A percentile compares a stretch with the other conserved stretches of the same genome.
phyloP scores from a whole-genome alignment of 352 stramenopile species.

The Pythium aristosporum region DNA sequence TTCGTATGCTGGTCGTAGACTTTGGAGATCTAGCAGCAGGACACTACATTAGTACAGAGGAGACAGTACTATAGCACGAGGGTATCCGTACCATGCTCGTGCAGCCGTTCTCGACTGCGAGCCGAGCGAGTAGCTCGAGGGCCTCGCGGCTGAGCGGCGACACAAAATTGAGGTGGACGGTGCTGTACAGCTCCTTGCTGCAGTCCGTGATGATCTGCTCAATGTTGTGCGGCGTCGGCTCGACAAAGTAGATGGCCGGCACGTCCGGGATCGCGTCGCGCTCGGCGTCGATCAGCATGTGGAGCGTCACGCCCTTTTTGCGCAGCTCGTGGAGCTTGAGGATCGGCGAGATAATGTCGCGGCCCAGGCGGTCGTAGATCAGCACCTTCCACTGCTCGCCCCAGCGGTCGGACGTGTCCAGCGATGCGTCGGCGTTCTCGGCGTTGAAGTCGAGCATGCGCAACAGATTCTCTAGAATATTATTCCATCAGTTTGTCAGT shows the following conservation, averaged over 20 bases:
- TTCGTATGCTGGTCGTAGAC: constrained; percentile 98
- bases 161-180: constrained; percentile 94
- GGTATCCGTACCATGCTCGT: constrained; percentile 60
- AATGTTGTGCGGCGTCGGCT: constrained; percentile 94
- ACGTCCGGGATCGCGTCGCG: constrained; percentile 97
- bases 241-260: constrained; percentile 97
- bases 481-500: not conserved
- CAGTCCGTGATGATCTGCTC: constrained; percentile 94
- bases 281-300: constrained; percentile 94
- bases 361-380: constrained; percentile 96
- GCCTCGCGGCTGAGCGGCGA: constrained; percentile 85
- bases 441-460: constrained; percentile 87
- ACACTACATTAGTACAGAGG: not conserved
- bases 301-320: constrained; percentile 96
- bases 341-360: constrained; percentile 97
- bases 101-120: constrained; percentile 72
- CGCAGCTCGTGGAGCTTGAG: constrained; percentile 97
- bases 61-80: not conserved
- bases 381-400: constrained; percentile 95
- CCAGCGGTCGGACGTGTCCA: constrained; percentile 67
- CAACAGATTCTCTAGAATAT: constrained; percentile 64
- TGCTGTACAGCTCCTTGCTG: constrained; percentile 90
- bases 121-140: constrained; percentile 85
- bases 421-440: constrained; percentile 39
- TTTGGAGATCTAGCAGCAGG: constrained; percentile 76